A percentile compares a stretch with the other conserved stretches of the same genome.
Evolutionary conservation across 805 yeast genomes (phyloP).

Genomic region (Wickerhamomyces pijperi): DNA sequence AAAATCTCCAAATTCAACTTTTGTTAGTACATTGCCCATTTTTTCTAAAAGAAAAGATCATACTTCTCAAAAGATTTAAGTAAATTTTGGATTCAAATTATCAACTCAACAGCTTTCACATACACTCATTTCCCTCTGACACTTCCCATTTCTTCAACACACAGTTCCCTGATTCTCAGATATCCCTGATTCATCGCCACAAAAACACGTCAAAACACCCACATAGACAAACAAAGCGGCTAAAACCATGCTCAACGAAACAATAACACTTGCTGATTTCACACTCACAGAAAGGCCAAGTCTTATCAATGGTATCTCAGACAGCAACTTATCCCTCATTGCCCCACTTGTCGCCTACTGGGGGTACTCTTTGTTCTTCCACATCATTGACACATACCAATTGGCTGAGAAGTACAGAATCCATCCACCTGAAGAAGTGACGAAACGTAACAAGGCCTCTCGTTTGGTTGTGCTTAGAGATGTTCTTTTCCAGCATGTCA

Average conservation of each 20-base stretch:
- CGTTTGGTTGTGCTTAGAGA: conserved; percentile 62
- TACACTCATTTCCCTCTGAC: too few species aligned
- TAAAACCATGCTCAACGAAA: conserved; percentile 3
- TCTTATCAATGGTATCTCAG: conserved; percentile 54
- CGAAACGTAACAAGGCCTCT: conserved; percentile 63
- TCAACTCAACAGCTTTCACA: too few species aligned
- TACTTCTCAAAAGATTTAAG: too few species aligned
- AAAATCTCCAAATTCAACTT: too few species aligned
- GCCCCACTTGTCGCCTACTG: conserved; percentile 81
- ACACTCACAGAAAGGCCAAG: conserved; percentile 21
- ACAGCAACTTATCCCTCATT: conserved; percentile 58
- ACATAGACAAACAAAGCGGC: too few species aligned
- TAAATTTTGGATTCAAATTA: too few species aligned
- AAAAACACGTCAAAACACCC: too few species aligned
- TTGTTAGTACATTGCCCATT: too few species aligned
- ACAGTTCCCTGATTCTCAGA: too few species aligned
- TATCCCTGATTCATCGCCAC: too few species aligned
- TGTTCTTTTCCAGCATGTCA: conserved; percentile 73
- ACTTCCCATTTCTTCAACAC: too few species aligned
- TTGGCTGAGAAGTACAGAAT: conserved; percentile 78
- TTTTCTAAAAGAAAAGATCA: too few species aligned
- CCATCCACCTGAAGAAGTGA: conserved; percentile 84
- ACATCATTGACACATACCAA: conserved; percentile 59
- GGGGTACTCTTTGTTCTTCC: conserved; percentile 65
- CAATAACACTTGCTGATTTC: conserved; percentile 6